Evolutionary conservation across 768 basidiomycete species (phyloP).

Genomic region (Sistotremastrum niveocremeum): DNA sequence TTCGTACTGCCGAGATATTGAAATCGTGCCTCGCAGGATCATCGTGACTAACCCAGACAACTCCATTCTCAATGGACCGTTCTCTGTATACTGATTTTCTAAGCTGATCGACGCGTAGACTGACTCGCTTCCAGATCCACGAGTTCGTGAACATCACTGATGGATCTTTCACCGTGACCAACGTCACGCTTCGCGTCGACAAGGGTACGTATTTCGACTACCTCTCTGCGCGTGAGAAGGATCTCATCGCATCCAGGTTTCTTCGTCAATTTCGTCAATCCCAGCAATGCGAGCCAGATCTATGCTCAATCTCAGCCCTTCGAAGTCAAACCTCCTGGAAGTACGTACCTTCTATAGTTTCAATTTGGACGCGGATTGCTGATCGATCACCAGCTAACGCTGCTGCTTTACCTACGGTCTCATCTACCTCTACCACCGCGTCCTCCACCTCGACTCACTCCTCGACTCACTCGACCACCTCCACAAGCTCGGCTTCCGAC

Average conservation of each 20-base stretch:
- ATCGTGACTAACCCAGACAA: constrained; percentile 19
- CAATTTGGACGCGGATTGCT: background rate
- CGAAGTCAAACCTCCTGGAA: constrained; percentile 43
- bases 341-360: constrained; percentile 27
- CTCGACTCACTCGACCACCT: too few relatives aligned
- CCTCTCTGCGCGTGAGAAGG: background rate
- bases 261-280: constrained; percentile 23
- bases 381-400: constrained; percentile 3
- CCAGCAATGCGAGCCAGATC: constrained; percentile 30
- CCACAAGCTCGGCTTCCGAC: too few relatives aligned
- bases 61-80: constrained; percentile 21
- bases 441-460: too few relatives aligned
- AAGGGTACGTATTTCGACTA: constrained; percentile 1
- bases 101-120: background rate
- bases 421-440: constrained; percentile 2
- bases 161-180: constrained; percentile 13
- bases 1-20: background rate
- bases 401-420: constrained; percentile 3
- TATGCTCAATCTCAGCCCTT: constrained; percentile 43
- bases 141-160: constrained; percentile 17
- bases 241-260: constrained; percentile 11
- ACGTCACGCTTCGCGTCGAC: constrained; percentile 18
- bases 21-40: constrained; percentile 8
- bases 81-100: constrained; percentile 10
- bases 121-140: constrained; percentile 14